A percentile compares a stretch with the other conserved stretches of the same genome.
Conservation (phyloP, 2,329 filamentous ascomycete genomes). For the Massarina eburnea region DNA sequence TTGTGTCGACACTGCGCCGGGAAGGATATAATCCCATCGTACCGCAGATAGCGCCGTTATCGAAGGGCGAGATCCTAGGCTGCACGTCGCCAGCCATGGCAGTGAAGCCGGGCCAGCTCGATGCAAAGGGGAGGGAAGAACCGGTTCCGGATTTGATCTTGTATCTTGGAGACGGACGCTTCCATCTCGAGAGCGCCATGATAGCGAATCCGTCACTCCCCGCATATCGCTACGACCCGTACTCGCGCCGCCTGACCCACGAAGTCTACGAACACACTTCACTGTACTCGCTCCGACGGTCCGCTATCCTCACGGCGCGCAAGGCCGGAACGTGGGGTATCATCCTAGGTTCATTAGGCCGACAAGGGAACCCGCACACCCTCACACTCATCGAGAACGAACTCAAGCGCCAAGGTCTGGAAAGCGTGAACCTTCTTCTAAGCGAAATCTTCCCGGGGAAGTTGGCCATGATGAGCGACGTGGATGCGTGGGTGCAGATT, state of each 20-base stretch:
- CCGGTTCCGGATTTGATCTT: slow-evolving; percentile 68
- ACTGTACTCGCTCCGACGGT: slow-evolving; percentile 77
- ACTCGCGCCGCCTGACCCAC: slow-evolving; percentile 85
- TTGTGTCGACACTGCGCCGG: slow-evolving; percentile 73
- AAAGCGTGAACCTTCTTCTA: slow-evolving; percentile 81
- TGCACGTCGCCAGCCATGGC: slow-evolving; percentile 76
- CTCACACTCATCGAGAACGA: slow-evolving; percentile 82
- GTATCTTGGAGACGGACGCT: slow-evolving; percentile 88
- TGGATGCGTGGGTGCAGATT: slow-evolving; percentile 98
- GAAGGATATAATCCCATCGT: slow-evolving; percentile 85
- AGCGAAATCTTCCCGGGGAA: slow-evolving; percentile 98
- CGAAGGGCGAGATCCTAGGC: slow-evolving; percentile 94
- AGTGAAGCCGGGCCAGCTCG: slow-evolving; percentile 35
- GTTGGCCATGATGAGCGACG: slow-evolving; percentile 85
- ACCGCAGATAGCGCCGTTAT: slow-evolving; percentile 89
- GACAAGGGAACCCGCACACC: slow-evolving; percentile 94
- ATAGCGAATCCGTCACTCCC: slow-evolving; percentile 92
- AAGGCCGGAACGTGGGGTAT: slow-evolving; percentile 88
- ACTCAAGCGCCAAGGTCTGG: slow-evolving; percentile 70
- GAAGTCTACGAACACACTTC: slow-evolving; percentile 91
- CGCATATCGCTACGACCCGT: slow-evolving; percentile 95
- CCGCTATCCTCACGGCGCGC: slow-evolving; percentile 75
- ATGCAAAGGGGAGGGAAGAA: slow-evolving; percentile 51
- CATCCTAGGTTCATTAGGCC: slow-evolving; percentile 86
- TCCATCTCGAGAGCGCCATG: slow-evolving; percentile 98